Percentiles rank a stretch among this genome's conserved stretches.
phyloP scores from a whole-genome alignment of 2,329 filamentous ascomycete species.

The Colletotrichum costaricense region DNA sequence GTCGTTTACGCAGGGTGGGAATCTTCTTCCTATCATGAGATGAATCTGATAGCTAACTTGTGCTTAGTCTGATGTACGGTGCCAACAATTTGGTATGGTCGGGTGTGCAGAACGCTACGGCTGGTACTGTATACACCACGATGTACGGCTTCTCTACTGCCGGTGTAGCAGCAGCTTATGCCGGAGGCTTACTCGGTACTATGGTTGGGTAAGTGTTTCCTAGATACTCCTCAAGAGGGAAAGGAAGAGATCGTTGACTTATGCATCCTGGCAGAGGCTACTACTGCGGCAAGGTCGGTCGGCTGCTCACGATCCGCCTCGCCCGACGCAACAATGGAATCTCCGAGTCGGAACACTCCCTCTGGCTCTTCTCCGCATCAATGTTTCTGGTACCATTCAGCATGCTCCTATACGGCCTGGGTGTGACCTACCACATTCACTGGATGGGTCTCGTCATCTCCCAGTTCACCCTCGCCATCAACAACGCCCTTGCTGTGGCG shows the following conservation, averaged over 20 bases:
- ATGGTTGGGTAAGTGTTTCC: slow-evolving; percentile 43
- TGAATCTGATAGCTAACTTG: too few relatives aligned
- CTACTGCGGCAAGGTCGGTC: slow-evolving; percentile 49
- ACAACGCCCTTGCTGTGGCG: slow-evolving; percentile 41
- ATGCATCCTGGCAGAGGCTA: slow-evolving; percentile 26
- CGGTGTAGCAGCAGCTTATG: slow-evolving; percentile 39
- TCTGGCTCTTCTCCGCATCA: slow-evolving; percentile 45
- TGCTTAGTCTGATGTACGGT: slow-evolving; percentile 40
- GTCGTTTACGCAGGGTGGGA: slow-evolving; percentile 52
- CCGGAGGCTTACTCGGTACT: slow-evolving; percentile 52
- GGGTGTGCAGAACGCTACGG: slow-evolving; percentile 45
- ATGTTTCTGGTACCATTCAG: slow-evolving; percentile 53
- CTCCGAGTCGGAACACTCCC: slow-evolving; percentile 53
- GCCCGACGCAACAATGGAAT: slow-evolving; percentile 54
- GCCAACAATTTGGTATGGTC: slow-evolving; percentile 47
- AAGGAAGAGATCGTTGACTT: background rate
- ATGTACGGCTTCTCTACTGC: slow-evolving; percentile 43
- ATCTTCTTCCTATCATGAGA: too few relatives aligned
- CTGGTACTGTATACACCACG: slow-evolving; percentile 45
- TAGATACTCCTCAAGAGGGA: accelerated
- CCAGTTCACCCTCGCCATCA: slow-evolving; percentile 42
- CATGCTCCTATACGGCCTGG: slow-evolving; percentile 54
- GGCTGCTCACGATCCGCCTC: slow-evolving; percentile 50
- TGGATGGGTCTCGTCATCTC: slow-evolving; percentile 45
- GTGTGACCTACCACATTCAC: slow-evolving; percentile 43